These are phyloP conservation scores for Diplodia corticola DNA, from an alignment of 2,329 filamentous ascomycete species.

Conservation along the genomic window DNA sequence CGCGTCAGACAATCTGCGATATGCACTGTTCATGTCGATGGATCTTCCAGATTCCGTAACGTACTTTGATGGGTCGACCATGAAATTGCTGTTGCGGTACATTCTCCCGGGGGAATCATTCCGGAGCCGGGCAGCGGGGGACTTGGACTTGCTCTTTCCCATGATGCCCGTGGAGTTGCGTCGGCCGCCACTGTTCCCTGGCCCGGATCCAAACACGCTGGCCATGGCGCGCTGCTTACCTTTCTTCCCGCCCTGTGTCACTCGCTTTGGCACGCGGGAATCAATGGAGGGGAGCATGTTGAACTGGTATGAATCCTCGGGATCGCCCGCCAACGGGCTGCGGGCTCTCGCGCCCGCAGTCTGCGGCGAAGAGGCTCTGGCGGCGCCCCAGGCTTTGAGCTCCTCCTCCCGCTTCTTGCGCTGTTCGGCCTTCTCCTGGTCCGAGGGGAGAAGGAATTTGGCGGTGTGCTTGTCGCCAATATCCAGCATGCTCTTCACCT, in stretches of 20 bases:
- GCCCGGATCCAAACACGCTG: constrained; percentile 36
- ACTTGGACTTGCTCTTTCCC: constrained; percentile 42
- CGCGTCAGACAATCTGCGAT: constrained; percentile 70
- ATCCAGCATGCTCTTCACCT: constrained; percentile 62
- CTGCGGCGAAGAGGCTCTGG: constrained; percentile 29
- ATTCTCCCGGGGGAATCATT: constrained; percentile 45
- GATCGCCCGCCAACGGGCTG: constrained; percentile 30
- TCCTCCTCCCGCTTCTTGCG: constrained; percentile 7
- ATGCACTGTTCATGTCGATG: constrained; percentile 69
- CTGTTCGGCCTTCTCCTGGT: constrained; percentile 22
- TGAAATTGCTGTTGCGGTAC: constrained; percentile 50
- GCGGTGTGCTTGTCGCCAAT: constrained; percentile 29
- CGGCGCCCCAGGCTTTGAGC: constrained; percentile 42
- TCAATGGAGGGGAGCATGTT: constrained; percentile 49
- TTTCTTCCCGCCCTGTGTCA: constrained; percentile 45
- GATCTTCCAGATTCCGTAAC: constrained; percentile 62
- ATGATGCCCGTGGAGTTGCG: constrained; percentile 30
- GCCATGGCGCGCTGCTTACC: constrained; percentile 47
- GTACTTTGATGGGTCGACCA: constrained; percentile 43
- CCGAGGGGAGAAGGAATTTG: constrained; percentile 22
- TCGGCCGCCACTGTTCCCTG: constrained; percentile 24
- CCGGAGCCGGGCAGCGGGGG: constrained; percentile 37
- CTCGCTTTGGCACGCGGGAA: constrained; percentile 44
- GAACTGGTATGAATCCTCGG: constrained; percentile 47
- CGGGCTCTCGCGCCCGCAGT: constrained; percentile 38